Evolutionary conservation across 228 moss, liverwort and hornwort species (phyloP).

Genomic region (Sphagnum magellanicum): DNA sequence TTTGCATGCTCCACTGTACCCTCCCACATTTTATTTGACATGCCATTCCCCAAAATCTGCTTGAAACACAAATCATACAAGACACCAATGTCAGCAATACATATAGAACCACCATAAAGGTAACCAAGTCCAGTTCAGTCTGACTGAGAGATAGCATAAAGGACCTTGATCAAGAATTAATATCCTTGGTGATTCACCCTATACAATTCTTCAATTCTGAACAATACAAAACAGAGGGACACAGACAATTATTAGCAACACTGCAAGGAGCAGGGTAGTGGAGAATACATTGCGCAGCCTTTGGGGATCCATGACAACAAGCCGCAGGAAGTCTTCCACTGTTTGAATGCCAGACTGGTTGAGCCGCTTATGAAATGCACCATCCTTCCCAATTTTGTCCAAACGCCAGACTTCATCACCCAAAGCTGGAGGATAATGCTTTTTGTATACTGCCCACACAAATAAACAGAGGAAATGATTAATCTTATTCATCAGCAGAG

Average conservation of each 20-base stretch:
- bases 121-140: no score
- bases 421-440: slow-evolving; percentile 91
- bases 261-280: no score
- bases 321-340: slow-evolving; percentile 79
- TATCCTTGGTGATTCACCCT: no score
- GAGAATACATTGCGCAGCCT: slow-evolving; percentile 68
- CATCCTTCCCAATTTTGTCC: slow-evolving; percentile 94
- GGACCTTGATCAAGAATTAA: no score
- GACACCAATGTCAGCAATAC: no score
- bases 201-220: no score
- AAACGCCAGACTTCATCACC: slow-evolving; percentile 93
- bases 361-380: slow-evolving; percentile 89
- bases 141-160: no score
- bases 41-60: slow-evolving; percentile 85
- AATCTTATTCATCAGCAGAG: no score
- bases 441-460: slow-evolving; percentile 67
- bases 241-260: no score
- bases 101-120: background rate
- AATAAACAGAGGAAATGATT: background rate
- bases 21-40: slow-evolving; percentile 99
- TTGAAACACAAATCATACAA: background rate
- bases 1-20: slow-evolving; percentile 96
- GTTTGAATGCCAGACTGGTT: slow-evolving; percentile 53
- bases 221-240: no score
- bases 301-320: slow-evolving; percentile 96